Conservation (phyloP, 768 basidiomycete genomes). For the Amanita jacksonii region DNA sequence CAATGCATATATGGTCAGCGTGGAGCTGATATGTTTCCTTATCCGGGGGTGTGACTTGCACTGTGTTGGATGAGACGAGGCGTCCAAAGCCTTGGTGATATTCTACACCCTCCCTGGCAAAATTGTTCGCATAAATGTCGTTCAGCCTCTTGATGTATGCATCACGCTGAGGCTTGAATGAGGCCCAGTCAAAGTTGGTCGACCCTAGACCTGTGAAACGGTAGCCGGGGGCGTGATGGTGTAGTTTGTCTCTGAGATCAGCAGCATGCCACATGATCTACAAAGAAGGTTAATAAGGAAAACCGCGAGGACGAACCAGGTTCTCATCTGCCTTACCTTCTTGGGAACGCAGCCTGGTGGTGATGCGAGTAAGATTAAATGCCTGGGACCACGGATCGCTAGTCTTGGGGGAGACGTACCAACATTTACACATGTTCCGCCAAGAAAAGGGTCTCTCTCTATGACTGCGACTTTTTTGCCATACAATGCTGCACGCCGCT, state of each 20-base stretch:
- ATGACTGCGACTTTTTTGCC: conserved; percentile 91
- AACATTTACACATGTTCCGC: conserved; percentile 98
- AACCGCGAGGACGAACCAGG: too few relatives aligned
- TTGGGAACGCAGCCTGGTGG: conserved; percentile 98
- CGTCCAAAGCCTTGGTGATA: conserved; percentile 72
- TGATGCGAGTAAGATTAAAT: not conserved
- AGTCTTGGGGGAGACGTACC: conserved; percentile 39
- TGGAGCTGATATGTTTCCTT: conserved; percentile 56
- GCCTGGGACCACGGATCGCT: not conserved
- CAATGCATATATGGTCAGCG: conserved; percentile 72
- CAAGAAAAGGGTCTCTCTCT: conserved; percentile 64
- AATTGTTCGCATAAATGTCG: conserved; percentile 85
- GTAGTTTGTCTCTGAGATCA: conserved; percentile 78
- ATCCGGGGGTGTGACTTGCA: conserved; percentile 66
- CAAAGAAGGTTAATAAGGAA: conserved; percentile 3
- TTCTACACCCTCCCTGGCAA: conserved; percentile 81
- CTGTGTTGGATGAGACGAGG: conserved; percentile 55
- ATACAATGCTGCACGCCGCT: conserved; percentile 88
- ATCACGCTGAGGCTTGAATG: conserved; percentile 91
- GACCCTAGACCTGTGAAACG: conserved; percentile 51
- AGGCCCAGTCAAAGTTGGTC: conserved; percentile 77
- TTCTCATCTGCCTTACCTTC: conserved; percentile 71
- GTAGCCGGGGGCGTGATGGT: conserved; percentile 65
- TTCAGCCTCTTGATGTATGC: conserved; percentile 89
- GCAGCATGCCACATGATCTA: conserved; percentile 99